Base-by-base conservation (phyloP, 2,329 filamentous ascomycete genomes). In the Cladophialophora psammophila region DNA sequence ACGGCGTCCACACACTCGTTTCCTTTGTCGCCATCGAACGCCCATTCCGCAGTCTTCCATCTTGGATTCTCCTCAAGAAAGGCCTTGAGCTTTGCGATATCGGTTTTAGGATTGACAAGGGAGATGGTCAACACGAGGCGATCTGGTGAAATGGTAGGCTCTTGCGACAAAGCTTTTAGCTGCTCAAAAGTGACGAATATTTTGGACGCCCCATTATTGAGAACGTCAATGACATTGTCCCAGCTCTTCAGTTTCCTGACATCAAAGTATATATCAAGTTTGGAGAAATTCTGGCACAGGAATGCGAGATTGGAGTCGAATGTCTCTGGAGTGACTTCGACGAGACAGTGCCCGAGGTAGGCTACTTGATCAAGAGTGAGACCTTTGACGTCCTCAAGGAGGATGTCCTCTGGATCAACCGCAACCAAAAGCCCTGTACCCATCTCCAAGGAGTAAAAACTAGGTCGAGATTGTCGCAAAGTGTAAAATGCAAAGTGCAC, bases 141-240 rank as follows among this genome's bases (percentile, higher is more conserved):
- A 64, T 84, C 83, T 8, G 84, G 81, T 12, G 80, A 78, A 52
- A 89, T 80, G 35, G 84, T 83, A 72, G 84, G 79, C 71, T 84
- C 79, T 57, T 80, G 73, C 60, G 84, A 79, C 52, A 91, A 79
- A 18, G 81, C 78, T 48, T 83, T 82, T 61, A 96, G 82, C 76
- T 93, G 90, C 64, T 88, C 84, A 56, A 89, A 86, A 18, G 86
- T 86, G 59, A 97, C 91, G 77, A 98, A 95, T 69, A 95, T 90
- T 77, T 90, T 95, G 60, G 89, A 87, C 6, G 93, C 93, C 67
- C 95, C 95, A 70, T 89, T 87, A 77, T 99, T 92, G 64, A 99
- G 87, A 40, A 98, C 85, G 55, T 91, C 86, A 62, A 94, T 81
- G 40, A 98, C 83, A 70, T 96, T 91, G 72, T 93, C 90, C 63